phyloP scores from a whole-genome alignment of 805 yeast genomes.

The Candida taoyuanica region DNA sequence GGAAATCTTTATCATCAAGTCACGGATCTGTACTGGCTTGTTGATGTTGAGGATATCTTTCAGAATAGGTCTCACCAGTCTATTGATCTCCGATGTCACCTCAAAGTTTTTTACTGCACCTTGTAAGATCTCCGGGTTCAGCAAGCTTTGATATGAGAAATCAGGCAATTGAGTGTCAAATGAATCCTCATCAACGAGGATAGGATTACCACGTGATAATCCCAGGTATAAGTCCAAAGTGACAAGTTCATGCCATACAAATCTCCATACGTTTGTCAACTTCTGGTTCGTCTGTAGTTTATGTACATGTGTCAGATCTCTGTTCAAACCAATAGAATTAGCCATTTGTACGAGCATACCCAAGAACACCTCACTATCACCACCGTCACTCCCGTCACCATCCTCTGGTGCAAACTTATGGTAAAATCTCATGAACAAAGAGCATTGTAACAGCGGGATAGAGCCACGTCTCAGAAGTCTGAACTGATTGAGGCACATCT shows the following conservation, averaged over 20 bases:
- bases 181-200: conserved; percentile 33
- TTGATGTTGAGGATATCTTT: conserved; percentile 37
- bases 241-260: conserved; percentile 52
- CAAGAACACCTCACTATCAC: conserved; percentile 44
- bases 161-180: conserved; percentile 51
- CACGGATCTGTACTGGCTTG: conserved; percentile 33
- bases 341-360: conserved; percentile 54
- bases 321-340: conserved; percentile 49
- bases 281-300: conserved; percentile 23
- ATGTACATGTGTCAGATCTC: conserved; percentile 44
- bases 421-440: conserved; percentile 47
- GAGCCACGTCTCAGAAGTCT: conserved; percentile 44
- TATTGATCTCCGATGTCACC: conserved; percentile 29
- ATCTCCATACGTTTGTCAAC: conserved; percentile 47
- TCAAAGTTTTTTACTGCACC: conserved; percentile 33
- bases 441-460: conserved; percentile 49
- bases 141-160: conserved; percentile 32
- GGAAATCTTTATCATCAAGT: conserved; percentile 32
- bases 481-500: conserved; percentile 52
- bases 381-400: conserved; percentile 52
- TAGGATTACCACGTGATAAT: conserved; percentile 44
- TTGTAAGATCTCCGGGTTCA: conserved; percentile 38
- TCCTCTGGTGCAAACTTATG: conserved; percentile 49
- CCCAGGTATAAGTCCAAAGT: conserved; percentile 43
- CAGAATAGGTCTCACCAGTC: conserved; percentile 31